These are phyloP conservation scores for Penicillium sp. DNA, from an alignment of 2,329 filamentous ascomycete genomes.

Conservation along the genomic window DNA sequence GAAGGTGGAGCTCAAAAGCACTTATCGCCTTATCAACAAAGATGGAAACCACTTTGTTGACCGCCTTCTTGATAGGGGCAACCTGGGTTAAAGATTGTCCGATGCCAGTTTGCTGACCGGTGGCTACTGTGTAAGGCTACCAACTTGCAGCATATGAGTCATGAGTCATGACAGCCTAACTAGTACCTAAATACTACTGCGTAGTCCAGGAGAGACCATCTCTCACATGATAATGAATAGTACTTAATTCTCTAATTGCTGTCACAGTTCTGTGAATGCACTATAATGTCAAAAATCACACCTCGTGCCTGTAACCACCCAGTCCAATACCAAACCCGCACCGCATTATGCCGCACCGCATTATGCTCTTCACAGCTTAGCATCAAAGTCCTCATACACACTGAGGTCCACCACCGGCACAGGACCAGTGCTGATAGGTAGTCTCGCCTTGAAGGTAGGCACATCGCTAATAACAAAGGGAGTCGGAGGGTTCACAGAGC, in stretches of 20 bases:
- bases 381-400: constrained; percentile 79
- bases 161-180: too few species aligned
- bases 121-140: too few species aligned
- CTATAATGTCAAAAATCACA: constrained; percentile 8
- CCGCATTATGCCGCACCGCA: background rate
- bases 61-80: too few species aligned
- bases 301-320: constrained; percentile 11
- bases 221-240: background rate
- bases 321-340: constrained; percentile 1
- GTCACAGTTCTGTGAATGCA: background rate
- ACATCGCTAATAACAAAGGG: constrained; percentile 69
- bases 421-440: constrained; percentile 69
- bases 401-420: constrained; percentile 69
- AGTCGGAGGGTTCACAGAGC: constrained; percentile 27
- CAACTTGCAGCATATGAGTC: too few species aligned
- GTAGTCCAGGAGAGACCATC: too few species aligned
- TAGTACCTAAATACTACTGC: too few species aligned
- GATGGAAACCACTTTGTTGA: too few species aligned
- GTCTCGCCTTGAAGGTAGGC: constrained; percentile 70
- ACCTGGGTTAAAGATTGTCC: too few species aligned
- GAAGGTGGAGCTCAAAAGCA: background rate
- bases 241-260: background rate
- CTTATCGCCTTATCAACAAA: background rate
- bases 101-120: too few species aligned
- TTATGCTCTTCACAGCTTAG: constrained; percentile 62